phyloP scores from a whole-genome alignment of 2,329 filamentous ascomycete genomes.

The Coniochaeta sp. region DNA sequence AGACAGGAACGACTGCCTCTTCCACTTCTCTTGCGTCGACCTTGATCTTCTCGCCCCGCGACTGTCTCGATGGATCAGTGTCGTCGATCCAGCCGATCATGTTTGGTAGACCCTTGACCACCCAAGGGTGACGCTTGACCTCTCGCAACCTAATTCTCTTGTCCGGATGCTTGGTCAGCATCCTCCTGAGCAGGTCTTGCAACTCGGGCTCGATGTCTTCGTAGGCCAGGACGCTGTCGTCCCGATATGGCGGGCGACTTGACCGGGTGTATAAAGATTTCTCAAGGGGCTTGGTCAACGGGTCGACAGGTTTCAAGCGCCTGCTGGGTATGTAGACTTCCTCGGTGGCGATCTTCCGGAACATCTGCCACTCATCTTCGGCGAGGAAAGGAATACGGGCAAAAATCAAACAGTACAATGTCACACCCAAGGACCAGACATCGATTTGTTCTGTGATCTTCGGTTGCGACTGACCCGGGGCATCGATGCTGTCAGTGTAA shows the following conservation, averaged over 20 bases:
- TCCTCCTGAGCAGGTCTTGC: constrained; percentile 67
- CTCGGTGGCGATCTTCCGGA: constrained; percentile 83
- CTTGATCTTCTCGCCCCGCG: constrained; percentile 78
- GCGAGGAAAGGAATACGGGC: constrained; percentile 90
- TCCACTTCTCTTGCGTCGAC: constrained; percentile 88
- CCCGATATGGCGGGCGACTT: constrained; percentile 61
- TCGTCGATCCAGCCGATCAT: constrained; percentile 83
- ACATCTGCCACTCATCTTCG: constrained; percentile 86
- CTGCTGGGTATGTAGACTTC: constrained; percentile 83
- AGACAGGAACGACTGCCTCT: constrained; percentile 81
- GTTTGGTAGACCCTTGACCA: constrained; percentile 70
- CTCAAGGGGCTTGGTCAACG: constrained; percentile 47
- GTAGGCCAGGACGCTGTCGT: constrained; percentile 73
- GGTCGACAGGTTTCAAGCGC: constrained; percentile 70
- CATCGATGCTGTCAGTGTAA: constrained; percentile 68
- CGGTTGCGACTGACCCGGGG: constrained; percentile 40
- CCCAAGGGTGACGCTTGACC: constrained; percentile 92
- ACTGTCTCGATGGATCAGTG: constrained; percentile 74
- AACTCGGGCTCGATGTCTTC: constrained; percentile 79
- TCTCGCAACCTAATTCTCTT: constrained; percentile 84
- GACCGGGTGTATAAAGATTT: constrained; percentile 49
- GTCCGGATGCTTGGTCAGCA: constrained; percentile 83
- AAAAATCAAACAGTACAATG: constrained; percentile 90
- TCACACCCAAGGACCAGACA: constrained; percentile 94
- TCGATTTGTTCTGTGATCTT: constrained; percentile 92